A percentile compares a stretch with the other conserved stretches of the same genome.
Conservation (phyloP, 352 stramenopile genomes). For the Blastocystis sp. region DNA sequence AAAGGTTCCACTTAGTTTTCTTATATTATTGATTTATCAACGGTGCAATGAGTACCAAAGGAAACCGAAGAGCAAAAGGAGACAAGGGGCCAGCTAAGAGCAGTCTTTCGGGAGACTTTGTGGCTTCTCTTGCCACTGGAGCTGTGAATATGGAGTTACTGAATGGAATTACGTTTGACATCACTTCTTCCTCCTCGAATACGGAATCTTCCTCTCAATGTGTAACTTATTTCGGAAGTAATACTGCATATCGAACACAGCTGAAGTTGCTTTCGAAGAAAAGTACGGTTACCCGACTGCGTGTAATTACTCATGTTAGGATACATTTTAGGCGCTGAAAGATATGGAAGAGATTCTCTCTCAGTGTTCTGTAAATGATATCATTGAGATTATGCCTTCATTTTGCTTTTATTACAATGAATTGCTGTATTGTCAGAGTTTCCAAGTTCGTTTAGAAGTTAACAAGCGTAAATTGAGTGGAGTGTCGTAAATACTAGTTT, state of each 20-base stretch:
- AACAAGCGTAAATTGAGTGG: neutral
- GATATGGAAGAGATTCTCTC: neutral
- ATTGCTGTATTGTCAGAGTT: conserved; percentile 59
- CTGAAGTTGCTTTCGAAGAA: conserved; percentile 42
- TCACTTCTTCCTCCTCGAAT: neutral
- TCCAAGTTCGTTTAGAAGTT: conserved; percentile 33
- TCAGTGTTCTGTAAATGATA: neutral
- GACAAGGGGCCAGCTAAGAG: conserved; percentile 52
- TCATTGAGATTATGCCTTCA: conserved; percentile 45
- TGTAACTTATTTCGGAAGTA: conserved; percentile 39
- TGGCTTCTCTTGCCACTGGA: neutral
- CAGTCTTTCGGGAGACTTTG: conserved; percentile 20
- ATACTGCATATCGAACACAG: conserved; percentile 4
- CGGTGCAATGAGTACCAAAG: conserved; percentile 43
- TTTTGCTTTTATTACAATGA: conserved; percentile 57
- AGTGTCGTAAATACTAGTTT: neutral
- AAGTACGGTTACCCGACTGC: conserved; percentile 11
- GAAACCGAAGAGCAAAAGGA: conserved; percentile 49
- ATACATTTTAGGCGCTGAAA: conserved; percentile 20
- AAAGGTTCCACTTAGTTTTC: neutral
- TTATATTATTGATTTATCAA: neutral
- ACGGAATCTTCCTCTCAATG: neutral
- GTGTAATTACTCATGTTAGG: neutral
- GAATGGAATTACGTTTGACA: conserved; percentile 27
- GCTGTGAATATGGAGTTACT: conserved; percentile 38